These are phyloP conservation scores for Pseudogymnoascus sp. DNA, from an alignment of 2,329 filamentous ascomycete species.

Conservation along the genomic window DNA sequence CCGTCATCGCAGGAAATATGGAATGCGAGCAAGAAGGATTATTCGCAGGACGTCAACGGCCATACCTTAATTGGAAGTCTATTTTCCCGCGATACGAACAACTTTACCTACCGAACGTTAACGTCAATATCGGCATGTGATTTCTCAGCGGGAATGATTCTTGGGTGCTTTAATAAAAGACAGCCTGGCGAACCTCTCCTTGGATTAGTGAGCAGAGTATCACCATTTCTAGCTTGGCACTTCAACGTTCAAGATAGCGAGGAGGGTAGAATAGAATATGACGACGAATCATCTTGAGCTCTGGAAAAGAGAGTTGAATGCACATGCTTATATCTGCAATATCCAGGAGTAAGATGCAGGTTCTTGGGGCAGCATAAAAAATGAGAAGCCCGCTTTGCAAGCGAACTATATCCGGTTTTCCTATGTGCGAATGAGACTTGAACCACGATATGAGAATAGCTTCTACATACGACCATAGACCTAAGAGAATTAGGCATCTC, in stretches of 20 bases:
- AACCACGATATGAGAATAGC: too few relatives aligned
- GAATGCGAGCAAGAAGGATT: background rate
- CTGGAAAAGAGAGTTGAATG: background rate
- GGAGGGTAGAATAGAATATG: background rate
- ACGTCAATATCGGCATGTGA: background rate
- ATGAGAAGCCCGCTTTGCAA: too few relatives aligned
- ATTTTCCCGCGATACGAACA: background rate
- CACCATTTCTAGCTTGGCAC: background rate
- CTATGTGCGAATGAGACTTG: too few relatives aligned
- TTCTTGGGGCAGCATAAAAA: too few relatives aligned
- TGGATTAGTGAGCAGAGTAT: background rate
- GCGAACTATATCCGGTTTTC: too few relatives aligned
- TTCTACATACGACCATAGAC: too few relatives aligned
- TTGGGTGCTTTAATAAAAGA: background rate
- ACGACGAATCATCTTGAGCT: background rate
- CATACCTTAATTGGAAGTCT: background rate
- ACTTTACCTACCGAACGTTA: background rate
- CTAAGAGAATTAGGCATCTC: too few relatives aligned
- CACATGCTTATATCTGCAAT: background rate
- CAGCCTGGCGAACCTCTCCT: background rate
- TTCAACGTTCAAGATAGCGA: background rate
- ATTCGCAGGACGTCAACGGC: background rate
- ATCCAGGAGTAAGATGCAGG: too few relatives aligned
- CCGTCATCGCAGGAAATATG: background rate
- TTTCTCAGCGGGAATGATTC: background rate